These are phyloP conservation scores for Pezicula radicicola DNA, from an alignment of 2,329 filamentous ascomycete species.

Conservation along the genomic window DNA sequence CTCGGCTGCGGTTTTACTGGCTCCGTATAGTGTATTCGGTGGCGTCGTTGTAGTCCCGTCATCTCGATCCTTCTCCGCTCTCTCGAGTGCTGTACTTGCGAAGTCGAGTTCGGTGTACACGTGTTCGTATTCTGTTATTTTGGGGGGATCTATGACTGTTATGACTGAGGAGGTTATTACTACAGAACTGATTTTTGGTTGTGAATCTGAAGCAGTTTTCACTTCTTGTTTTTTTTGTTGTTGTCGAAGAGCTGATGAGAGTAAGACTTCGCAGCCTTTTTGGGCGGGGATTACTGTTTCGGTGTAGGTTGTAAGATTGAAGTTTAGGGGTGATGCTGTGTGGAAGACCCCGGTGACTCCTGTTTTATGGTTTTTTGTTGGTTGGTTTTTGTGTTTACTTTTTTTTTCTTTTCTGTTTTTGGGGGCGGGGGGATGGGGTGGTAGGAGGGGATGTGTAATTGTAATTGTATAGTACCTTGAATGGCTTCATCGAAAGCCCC, in stretches of 20 bases:
- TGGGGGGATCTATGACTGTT: conserved; percentile 22
- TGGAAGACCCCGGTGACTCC: conserved; percentile 28
- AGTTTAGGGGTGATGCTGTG: conserved; percentile 27
- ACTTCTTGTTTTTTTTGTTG: too few species aligned
- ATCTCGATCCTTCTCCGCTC: conserved; percentile 26
- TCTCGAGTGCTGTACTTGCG: conserved; percentile 28
- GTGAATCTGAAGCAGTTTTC: conserved; percentile 31
- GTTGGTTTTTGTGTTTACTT: too few species aligned
- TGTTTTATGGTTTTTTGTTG: too few species aligned
- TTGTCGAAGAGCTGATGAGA: conserved; percentile 25
- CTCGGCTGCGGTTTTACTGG: conserved; percentile 37
- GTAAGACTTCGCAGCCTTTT: conserved; percentile 23
- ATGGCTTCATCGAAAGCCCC: conserved; percentile 26
- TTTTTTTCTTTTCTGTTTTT: too few species aligned
- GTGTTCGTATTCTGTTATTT: conserved; percentile 17
- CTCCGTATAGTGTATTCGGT: conserved; percentile 31
- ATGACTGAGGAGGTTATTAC: conserved; percentile 35
- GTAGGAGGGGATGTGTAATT: too few species aligned
- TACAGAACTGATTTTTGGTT: too few species aligned
- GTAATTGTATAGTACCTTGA: too few species aligned
- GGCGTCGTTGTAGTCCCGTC: conserved; percentile 14
- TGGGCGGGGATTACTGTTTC: conserved; percentile 21
- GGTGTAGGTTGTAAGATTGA: conserved; percentile 27
- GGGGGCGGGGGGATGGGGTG: too few species aligned
- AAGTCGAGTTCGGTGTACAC: conserved; percentile 23